Percentiles rank a stretch among this genome's conserved stretches.
These are phyloP conservation scores for Solanum peruvianum DNA, from an alignment of 257 asterid genomes.

Conservation along the genomic window DNA sequence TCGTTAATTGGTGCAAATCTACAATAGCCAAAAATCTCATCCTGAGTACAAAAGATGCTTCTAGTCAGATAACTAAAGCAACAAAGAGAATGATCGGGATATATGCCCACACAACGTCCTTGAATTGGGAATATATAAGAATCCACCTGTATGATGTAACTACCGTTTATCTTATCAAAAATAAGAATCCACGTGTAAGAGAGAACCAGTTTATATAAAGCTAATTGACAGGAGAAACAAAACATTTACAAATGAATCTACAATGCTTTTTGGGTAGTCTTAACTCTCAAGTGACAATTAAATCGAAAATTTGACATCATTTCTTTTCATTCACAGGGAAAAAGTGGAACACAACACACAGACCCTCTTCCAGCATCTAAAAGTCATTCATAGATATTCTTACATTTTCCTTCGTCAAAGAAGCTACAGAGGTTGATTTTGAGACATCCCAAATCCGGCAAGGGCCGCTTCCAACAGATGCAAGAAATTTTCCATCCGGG, in stretches of 20 bases:
- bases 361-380: background rate
- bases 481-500: conserved; percentile 81
- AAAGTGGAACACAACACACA: background rate
- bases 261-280: background rate
- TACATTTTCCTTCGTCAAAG: conserved; percentile 66
- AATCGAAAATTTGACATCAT: background rate
- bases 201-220: background rate
- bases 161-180: background rate
- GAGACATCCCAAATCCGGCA: conserved; percentile 76
- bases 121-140: background rate
- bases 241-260: background rate
- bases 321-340: background rate
- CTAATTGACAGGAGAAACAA: background rate
- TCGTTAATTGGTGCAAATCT: conserved; percentile 57
- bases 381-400: conserved; percentile 4
- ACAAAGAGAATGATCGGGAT: background rate
- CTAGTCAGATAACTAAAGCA: background rate
- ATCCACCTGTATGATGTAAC: background rate
- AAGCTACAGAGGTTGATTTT: conserved; percentile 41
- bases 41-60: conserved; percentile 32
- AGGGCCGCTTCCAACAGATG: conserved; percentile 82
- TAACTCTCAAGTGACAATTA: background rate
- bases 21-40: conserved; percentile 62
- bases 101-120: background rate
- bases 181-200: background rate